Evolutionary conservation across 2,329 filamentous ascomycete genomes (phyloP).

Genomic region (Nemania abortiva): DNA sequence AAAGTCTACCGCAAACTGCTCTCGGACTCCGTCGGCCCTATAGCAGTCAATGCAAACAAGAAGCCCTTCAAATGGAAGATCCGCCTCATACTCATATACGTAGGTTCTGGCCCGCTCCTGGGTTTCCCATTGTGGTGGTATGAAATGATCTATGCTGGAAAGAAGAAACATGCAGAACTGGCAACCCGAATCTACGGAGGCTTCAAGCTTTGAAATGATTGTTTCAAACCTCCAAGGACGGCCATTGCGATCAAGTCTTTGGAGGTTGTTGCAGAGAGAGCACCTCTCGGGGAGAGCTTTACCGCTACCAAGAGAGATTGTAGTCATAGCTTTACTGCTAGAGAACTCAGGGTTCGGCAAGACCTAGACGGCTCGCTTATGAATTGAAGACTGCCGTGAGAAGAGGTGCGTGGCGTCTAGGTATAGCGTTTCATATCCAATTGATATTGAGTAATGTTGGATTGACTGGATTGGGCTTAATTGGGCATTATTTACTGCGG

Average conservation of each 20-base stretch:
- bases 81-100: constrained; percentile 9
- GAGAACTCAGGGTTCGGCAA: not conserved
- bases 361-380: not conserved
- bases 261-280: constrained; percentile 3
- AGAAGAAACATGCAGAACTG: constrained; percentile 1
- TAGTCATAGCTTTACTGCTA: not conserved
- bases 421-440: no score
- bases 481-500: not conserved
- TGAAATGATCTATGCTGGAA: constrained; percentile 1
- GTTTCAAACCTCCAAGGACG: constrained; percentile 6
- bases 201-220: not conserved
- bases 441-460: not conserved
- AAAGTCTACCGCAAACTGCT: not conserved
- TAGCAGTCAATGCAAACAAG: constrained; percentile 5
- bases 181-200: constrained; percentile 1
- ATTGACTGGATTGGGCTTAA: not conserved
- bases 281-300: not conserved
- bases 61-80: constrained; percentile 15
- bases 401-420: not conserved
- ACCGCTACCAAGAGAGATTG: not conserved
- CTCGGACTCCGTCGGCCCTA: not conserved
- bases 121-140: constrained; percentile 1
- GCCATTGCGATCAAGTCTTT: constrained; percentile 5
- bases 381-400: not conserved
- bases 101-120: constrained; percentile 4